Evolutionary conservation across 305 asterid genomes (phyloP), one percentile per base, ranked within the genome.

Genomic region (Fraxinus floribunda): DNA sequence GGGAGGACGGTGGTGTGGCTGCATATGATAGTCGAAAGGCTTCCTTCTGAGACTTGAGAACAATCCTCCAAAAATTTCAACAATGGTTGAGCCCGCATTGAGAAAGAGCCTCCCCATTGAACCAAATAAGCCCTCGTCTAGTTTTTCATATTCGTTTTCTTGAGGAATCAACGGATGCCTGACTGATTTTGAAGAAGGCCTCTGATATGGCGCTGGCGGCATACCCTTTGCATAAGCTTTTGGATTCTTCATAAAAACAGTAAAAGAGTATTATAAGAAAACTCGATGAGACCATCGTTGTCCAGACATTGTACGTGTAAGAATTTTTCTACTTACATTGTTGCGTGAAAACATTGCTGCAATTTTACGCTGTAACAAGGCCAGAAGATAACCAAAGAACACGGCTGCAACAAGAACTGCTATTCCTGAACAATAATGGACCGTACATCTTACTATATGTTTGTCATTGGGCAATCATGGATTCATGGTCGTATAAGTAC

Each of bases 361-460:
- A 34, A 94, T 78, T 87, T 94, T 81, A 77, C 95, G 92, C 57
- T 94, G 99, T 46, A 95, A 79, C 70, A 95, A 87, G 46, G 99
- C 97, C 77, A 95, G 85, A 97, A 94, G 89, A 68, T 94, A 95
- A 77, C 99, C 98, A 22, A 93, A 92, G 91, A 95, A 91, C 76
- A 83, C 89, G 83, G 97, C 97, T 29, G 92, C 90, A 57, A 88
- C 92, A 81, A 95, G 98, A 86, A 95, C 93, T 0, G 95, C 98
- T 11, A 90, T 85, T 78, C 98, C 99, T 95, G 92, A 76, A 81
- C 18, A n/a, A 81, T 30, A 78, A 52, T 4, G 30, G 49, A 75
- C 15, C 26, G 62, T 1, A 32, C 41, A 7, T 72, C 30, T 72
- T 10, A 82, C 34, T 26, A 26, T 20, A 49, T 57, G 8, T 18